Evolutionary conservation across 2,329 filamentous ascomycete genomes (phyloP), one percentile per base, ranked within the genome.

Genomic region (Rhynchosporium graminicola): DNA sequence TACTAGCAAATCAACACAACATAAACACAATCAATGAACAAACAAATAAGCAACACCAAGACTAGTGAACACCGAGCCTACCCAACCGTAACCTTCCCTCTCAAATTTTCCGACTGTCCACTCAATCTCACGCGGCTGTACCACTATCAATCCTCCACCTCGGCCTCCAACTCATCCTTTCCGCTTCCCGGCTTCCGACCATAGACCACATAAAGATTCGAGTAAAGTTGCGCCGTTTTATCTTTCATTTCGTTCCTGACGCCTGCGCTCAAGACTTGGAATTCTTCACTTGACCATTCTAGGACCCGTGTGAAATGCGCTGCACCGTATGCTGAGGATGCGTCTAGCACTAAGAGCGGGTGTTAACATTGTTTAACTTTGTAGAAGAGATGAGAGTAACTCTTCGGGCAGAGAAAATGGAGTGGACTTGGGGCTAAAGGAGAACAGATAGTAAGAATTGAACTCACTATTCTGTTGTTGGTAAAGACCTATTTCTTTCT

Each of bases 401-500:
- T 20, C 20, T 20, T 20, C 20, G 20, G 20, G 20, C 20, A 20
- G 20, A 20, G 26, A 47, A 8, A 26, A 26, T 31, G 26, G 46
- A 31, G 46, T 3, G 15, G 6, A 10, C n/a, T 9, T 29, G 13
- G 8, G 45, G 26, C 20, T 28, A 5, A 51, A n/a, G 3, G 48
- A 20, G 13, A 3, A 3, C n/a, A 12, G 42, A 45, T 7, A 13
- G 15, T 10, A 15, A 29, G 8, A 29, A n/a, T n/a, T 3, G 20
- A 13, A n/a, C 48, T 29, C 36, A 51, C 48, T 68, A 40, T 67
- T 65, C 43, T 65, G 63, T 48, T 68, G 67, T 20, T 67, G 64
- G 55, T 70, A 70, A 6, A 67, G 15, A 0, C 78, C 78, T 13
- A 79, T 73, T 63, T 77, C 74, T 59, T 75, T 74, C 40, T 68